Base-by-base conservation (phyloP, 2,329 filamentous ascomycete genomes). In the Aureobasidium sp. region DNA sequence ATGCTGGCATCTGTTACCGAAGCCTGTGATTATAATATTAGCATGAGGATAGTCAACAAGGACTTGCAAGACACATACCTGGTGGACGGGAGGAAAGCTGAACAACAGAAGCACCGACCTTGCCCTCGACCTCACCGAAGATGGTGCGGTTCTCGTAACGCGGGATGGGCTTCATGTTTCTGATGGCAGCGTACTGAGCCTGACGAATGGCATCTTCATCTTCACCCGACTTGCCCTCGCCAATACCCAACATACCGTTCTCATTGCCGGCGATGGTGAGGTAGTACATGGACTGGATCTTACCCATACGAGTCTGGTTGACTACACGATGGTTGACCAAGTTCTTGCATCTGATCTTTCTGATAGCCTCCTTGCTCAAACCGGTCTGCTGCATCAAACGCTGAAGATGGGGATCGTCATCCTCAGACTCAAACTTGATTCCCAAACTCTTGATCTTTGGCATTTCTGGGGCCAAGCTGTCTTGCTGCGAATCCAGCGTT, bases 271-370 rank as follows among this genome's bases (percentile, higher is more conserved):
- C 92, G 67, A 97, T 86, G 44, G 86, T 86, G 64, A 97, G 77
- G 68, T 85, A 81, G 69, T 93, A 95, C 44, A 81, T 69, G 74
- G 87, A 90, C 67, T 83, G 82, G 63, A 99, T 87, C 81, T 97
- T 99, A 72, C 94, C 94, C 76, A 99, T 85, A 79, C 93, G 89
- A 25, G 94, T 97, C 81, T 97, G 93, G 77, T 99, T 97, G 66
- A 84, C 80, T 63, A 99, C 94, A 44, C 77, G 76, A 70, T 93
- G 89, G 5, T 72, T 71, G 50, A 96, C 88, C 50, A 99, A 77
- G 52, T 82, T 80, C 81, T 95, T 96, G 66, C 83, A 77, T 62
- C 83, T 79, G 63, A 96, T 75, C 2, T 67, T 69, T 29, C 70
- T 68, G 57, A 88, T 77, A 63, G 82, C 70, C 1, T 74, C 65